Base-by-base conservation (phyloP, 2,329 filamentous ascomycete species). In the Nakataea oryzae region DNA sequence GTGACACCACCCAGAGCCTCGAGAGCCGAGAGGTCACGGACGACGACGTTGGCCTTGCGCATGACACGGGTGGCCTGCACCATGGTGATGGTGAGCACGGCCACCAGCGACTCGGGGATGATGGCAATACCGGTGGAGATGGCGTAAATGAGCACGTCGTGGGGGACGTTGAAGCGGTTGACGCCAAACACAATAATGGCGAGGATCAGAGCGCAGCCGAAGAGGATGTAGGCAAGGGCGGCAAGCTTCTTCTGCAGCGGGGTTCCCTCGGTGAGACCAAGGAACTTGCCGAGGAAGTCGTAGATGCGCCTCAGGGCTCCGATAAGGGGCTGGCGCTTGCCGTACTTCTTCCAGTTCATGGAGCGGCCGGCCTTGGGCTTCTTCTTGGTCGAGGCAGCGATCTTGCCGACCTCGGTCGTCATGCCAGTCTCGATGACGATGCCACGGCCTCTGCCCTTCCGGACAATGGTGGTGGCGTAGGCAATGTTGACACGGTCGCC, bases 231-330 rank as follows among this genome's bases (percentile, higher is more conserved):
- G 30, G 92, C 91, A 69, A 96, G 87, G 74, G 93, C 91, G 76
- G 89, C 91, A 60, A 96, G 81, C 70, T 90, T 93, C 66, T 88
- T 87, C 75, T 96, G 91, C 57, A 96, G 79, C 0, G 92, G 92
- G 1, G 92, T 96, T 59, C 91, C 91, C 62, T 89, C 81, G 2
- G 71, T 70, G 59, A 87, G 73, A 62, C 85, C 87, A 56, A 90
- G 79, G 64, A 89, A 73, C 63, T 72, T 72, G 63, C 68, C 70
- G 0, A 72, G 27, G 60, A 73, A 69, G 62, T 74, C 73, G 54
- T 69, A 70, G 4, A 64, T 79, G 66, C 81, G 80, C 64, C 75
- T 75, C 56, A 69, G 63, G 14, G 69, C 74, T 56, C 73, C 73
- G 62, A 75, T 75, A 54, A 77, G 63, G 57, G 81, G 79, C 61